Base-by-base conservation (phyloP, 306 rosid genomes). In the Luffa acutangula region DNA sequence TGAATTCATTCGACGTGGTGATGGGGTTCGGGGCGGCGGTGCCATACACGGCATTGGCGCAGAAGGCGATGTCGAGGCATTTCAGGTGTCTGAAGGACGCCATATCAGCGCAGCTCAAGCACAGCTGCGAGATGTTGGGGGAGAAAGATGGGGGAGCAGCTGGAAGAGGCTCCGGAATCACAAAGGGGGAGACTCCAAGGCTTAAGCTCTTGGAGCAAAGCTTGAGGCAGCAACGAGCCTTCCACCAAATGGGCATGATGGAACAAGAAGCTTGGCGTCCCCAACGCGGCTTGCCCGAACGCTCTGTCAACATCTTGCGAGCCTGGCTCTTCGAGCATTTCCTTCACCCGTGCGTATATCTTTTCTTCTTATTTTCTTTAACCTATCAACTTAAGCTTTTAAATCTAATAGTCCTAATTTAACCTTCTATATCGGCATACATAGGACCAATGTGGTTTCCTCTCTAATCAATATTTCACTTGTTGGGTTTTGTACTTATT, bases 321-420 rank as follows among this genome's bases (percentile, higher is more conserved):
- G 99, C 99, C 58, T 96, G 99, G 99, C 98, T 96, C 82, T 96
- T 96, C 58, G 99, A 96, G 84, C 99, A 96, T 83, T 96, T 96
- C 84, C 98, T 96, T 60, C 97, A 96, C 72, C 99, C 99, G 99
- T 95, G 83, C 86, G 93, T 90, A 53, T 62, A 25, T 25, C 31
- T 3, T 78, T 48, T 48, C 42, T 7, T 31, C 4, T 31, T 15
- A 0, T 7, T 48, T 6, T 62, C 75, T 69, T n/a, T 69, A 37
- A 8, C 1, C 14, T 66, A 6, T 64, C n/a, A 0, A 5, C 15
- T 60, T 62, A 62, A 62, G 3, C 15, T 21, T 58, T 21, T 53
- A 10, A 54, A 0, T 39, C 0, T 39, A 39, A 4, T 39, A 39
- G 5, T 39, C 42, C 4, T 39, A 39, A 39, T 39, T 39, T 39